phyloP scores from a whole-genome alignment of 2,329 filamentous ascomycete genomes.

The Aureobasidium sp. region DNA sequence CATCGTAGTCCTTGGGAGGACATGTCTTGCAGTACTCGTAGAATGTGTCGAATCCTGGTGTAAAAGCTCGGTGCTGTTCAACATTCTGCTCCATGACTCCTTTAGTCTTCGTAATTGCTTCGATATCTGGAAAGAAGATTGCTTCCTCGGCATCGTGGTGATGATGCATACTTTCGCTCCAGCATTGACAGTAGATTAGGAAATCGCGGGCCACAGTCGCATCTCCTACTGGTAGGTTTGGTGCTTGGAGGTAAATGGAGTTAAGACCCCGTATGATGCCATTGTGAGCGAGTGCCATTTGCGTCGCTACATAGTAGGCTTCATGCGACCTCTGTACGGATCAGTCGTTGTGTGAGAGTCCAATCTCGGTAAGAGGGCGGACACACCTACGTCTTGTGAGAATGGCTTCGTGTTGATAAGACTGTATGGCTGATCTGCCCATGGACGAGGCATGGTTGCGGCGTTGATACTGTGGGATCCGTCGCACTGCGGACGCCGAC shows the following conservation, averaged over 20 bases:
- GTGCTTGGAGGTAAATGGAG: conserved; percentile 25
- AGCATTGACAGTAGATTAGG: conserved; percentile 21
- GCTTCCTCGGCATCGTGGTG: conserved; percentile 28
- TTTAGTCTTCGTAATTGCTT: conserved; percentile 19
- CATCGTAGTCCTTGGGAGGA: no score
- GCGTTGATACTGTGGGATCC: background rate
- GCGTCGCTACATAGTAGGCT: conserved; percentile 26
- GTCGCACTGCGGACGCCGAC: no score
- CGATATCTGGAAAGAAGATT: conserved; percentile 20
- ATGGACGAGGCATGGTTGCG: conserved; percentile 17
- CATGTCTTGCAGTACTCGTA: no score
- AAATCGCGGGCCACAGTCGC: background rate
- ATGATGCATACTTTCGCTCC: conserved; percentile 24
- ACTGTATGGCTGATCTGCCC: conserved; percentile 22
- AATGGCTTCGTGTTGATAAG: conserved; percentile 19
- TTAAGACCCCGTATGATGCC: conserved; percentile 26
- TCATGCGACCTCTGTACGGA: conserved; percentile 16
- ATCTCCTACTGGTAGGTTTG: background rate
- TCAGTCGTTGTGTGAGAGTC: no score
- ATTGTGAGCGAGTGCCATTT: conserved; percentile 15
- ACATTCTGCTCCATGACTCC: conserved; percentile 26
- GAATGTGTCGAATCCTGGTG: conserved; percentile 13
- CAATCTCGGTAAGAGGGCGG: no score
- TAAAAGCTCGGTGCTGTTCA: conserved; percentile 26
- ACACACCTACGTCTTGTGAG: background rate